phyloP scores from a whole-genome alignment of 1,139 yeast genomes.

The Sugiyamaella xylanicola region DNA sequence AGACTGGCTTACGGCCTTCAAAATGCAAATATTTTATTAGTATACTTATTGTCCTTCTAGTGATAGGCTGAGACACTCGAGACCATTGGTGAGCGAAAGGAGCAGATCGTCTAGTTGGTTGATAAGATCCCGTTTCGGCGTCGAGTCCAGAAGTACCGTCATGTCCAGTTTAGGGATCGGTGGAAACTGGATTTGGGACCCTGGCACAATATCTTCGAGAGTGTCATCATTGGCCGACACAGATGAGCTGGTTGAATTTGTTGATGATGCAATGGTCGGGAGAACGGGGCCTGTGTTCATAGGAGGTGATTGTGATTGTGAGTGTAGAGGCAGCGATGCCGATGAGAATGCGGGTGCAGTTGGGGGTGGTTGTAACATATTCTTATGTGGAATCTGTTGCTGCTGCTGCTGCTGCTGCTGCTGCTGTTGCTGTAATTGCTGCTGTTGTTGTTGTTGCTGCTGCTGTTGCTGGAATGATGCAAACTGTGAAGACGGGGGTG shows the following conservation, averaged over 20 bases:
- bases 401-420: constrained; percentile 7
- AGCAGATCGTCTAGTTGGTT: constrained; percentile 37
- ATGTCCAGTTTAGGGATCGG: constrained; percentile 35
- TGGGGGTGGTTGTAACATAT: constrained; percentile 7
- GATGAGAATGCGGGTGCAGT: constrained; percentile 19
- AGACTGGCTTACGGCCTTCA: too few species aligned
- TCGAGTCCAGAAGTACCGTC: constrained; percentile 38
- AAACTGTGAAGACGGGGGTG: constrained; percentile 32
- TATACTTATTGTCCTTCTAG: constrained; percentile 1
- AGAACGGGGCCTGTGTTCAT: neutral
- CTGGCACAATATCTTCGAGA: constrained; percentile 21
- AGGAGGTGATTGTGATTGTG: constrained; percentile 5
- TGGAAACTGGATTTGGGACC: constrained; percentile 26
- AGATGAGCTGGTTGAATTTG: constrained; percentile 6
- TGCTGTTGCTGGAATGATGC: constrained; percentile 15
- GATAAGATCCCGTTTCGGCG: constrained; percentile 37
- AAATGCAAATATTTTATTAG: neutral
- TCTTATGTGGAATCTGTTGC: neutral
- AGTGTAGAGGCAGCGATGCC: neutral
- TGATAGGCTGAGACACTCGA: constrained; percentile 26
- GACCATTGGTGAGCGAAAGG: constrained; percentile 36
- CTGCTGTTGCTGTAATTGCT: neutral
- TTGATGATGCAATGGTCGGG: constrained; percentile 11
- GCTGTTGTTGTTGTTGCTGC: constrained; percentile 9
- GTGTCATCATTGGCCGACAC: constrained; percentile 18